Base-by-base conservation (phyloP, 73 alveolate genomes). In the Effrenium voratum region DNA sequence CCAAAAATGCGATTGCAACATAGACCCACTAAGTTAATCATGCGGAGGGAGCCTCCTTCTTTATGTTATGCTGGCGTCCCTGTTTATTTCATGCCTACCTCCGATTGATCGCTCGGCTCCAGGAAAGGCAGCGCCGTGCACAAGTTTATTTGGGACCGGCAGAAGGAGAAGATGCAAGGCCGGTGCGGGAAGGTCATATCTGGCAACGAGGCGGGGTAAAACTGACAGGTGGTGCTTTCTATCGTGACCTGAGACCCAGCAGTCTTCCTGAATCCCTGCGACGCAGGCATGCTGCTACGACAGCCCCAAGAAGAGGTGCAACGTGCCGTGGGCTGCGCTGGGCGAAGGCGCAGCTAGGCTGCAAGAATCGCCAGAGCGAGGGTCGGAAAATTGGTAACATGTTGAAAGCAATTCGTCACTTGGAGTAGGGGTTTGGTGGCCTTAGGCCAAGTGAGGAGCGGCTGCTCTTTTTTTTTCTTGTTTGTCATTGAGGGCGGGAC, bases 81-180 rank as follows among this genome's bases (percentile, higher is more conserved):
- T 57, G 16, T 57, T 22, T 57, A 22, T 57, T 22, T 57, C n/a
- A 57, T 57, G 72, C 49, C 52, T 32, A 40, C 6, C 49, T 19
- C 80, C 26, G 22, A 68, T 32, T 1, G 41, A 68, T 32, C 41
- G 13, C 8, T 36, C 52, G 84, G 19, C 26, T 4, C 32, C 85
- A 87, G 95, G 95, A 87, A 45, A 36, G 95, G 95, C 46, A 87
- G 95, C 84, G 85, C 43, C n/a, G 95, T 87, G 70, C 81, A 59
- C 95, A 87, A 87, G 70, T 87, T 50, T 85, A 66, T 87, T n/a
- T 87, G 95, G 95, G 95, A 87, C 30, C 95, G 80, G 47, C 95
- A 87, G 85, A 87, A 87, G 84, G 95, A 87, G 49, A 41, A 59
- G 94, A 41, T 63, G 79, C 60, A 41, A 60, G 92, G 46, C 73